Conservation (phyloP, 768 basidiomycete species). For the Pisolithus marmoratus region DNA sequence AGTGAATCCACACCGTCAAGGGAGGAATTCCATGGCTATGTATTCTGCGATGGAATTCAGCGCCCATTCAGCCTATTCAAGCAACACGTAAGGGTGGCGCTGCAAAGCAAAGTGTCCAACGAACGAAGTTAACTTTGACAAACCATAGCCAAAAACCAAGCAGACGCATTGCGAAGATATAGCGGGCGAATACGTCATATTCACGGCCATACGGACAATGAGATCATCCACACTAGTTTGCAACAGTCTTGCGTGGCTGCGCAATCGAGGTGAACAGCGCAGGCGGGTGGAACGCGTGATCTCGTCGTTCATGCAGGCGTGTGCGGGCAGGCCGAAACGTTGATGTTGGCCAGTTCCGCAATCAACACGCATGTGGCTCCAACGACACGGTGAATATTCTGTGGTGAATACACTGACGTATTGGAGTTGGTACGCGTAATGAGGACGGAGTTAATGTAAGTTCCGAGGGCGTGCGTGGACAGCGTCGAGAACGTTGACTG, state of each 20-base stretch:
- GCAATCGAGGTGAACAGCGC: no score
- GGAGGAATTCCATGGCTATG: no score
- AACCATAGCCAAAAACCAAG: constrained; percentile 12
- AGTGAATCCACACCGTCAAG: no score
- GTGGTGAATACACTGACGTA: neutral
- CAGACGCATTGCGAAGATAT: constrained; percentile 10
- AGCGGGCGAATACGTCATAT: constrained; percentile 7
- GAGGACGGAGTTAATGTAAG: neutral
- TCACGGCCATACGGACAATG: constrained; percentile 8
- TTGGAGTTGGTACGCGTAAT: neutral
- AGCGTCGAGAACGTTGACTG: neutral
- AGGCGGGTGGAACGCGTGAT: no score
- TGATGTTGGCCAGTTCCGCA: no score
- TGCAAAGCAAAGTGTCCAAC: neutral
- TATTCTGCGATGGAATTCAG: neutral
- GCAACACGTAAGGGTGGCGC: neutral
- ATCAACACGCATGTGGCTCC: neutral
- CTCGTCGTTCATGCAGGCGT: no score
- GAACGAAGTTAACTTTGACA: neutral
- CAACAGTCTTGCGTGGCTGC: no score
- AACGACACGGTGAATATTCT: neutral
- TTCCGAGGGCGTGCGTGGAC: constrained; percentile 2
- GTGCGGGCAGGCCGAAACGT: no score
- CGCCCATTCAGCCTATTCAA: neutral
- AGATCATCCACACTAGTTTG: neutral